Percentiles rank a stretch among this genome's conserved stretches.
Evolutionary conservation across 202 grass and related monocot genomes (phyloP).

Genomic region (Zizania palustris): DNA sequence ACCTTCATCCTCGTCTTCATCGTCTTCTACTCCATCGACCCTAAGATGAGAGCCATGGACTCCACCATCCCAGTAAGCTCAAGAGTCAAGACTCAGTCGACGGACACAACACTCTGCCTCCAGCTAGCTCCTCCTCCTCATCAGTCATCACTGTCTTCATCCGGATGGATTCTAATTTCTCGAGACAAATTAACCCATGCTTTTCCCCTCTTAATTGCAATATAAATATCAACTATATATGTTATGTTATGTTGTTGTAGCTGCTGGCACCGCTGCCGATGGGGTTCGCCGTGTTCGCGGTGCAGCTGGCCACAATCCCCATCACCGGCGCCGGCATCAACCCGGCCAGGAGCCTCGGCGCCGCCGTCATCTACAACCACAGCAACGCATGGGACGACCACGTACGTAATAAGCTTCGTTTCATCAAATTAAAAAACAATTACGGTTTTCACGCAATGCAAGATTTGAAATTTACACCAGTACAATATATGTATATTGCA

Average conservation of each 20-base stretch:
- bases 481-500: too few species aligned
- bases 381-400: conserved; percentile 55
- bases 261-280: conserved; percentile 55
- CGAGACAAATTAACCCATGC: too few species aligned
- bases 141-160: too few species aligned
- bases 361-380: conserved; percentile 60
- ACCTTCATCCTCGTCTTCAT: conserved; percentile 17
- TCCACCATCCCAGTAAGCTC: conserved; percentile 42
- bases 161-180: too few species aligned
- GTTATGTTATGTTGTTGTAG: not conserved
- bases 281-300: conserved; percentile 52
- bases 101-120: too few species aligned
- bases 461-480: too few species aligned
- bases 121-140: too few species aligned
- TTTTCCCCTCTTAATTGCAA: too few species aligned
- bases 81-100: too few species aligned
- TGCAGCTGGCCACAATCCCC: conserved; percentile 60
- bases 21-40: conserved; percentile 16
- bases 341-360: conserved; percentile 57
- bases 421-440: too few species aligned
- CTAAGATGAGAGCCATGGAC: conserved; percentile 47
- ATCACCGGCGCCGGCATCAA: conserved; percentile 63
- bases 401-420: conserved; percentile 24
- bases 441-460: too few species aligned
- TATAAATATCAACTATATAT: too few species aligned